Percentiles rank a stretch among this genome's conserved stretches.
These are phyloP conservation scores for Chytridium lagenaria DNA, from an alignment of 371 early-diverging fungal genomes.

Conservation along the genomic window DNA sequence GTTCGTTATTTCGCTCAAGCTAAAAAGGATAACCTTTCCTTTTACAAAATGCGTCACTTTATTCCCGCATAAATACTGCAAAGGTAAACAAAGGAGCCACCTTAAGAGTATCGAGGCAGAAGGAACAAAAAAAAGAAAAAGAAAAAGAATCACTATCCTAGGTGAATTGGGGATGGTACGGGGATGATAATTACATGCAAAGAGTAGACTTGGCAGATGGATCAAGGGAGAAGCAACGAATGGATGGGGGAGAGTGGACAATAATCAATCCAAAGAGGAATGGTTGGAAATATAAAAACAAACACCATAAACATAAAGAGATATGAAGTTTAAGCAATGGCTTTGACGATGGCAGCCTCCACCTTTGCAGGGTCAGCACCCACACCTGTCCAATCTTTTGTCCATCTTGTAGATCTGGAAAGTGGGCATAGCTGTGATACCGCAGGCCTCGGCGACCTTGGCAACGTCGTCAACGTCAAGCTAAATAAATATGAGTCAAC, in stretches of 20 bases:
- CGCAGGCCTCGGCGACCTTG: conserved; percentile 72
- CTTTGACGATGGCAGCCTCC: conserved; percentile 43
- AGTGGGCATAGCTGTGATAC: conserved; percentile 91
- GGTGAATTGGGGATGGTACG: background rate
- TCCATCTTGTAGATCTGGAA: conserved; percentile 81
- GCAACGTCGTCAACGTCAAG: conserved; percentile 57
- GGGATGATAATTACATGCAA: background rate
- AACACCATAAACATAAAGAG: conserved; percentile 7
- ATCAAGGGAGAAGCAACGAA: background rate
- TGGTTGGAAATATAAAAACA: background rate
- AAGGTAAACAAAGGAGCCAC: too few species aligned
- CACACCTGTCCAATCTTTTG: conserved; percentile 65
- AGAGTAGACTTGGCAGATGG: background rate
- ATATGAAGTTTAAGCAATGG: conserved; percentile 7
- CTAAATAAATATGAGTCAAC: too few species aligned
- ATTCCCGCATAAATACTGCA: too few species aligned
- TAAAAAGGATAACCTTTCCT: too few species aligned
- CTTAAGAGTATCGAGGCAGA: too few species aligned
- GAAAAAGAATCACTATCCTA: background rate
- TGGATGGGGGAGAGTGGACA: background rate
- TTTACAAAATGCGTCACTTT: too few species aligned
- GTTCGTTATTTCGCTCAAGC: too few species aligned
- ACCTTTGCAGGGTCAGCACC: conserved; percentile 54
- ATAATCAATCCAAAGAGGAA: background rate
- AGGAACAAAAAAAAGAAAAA: background rate